These are phyloP conservation scores for Pachysolen tannophilus DNA, from an alignment of 805 yeast species.

Conservation along the genomic window DNA sequence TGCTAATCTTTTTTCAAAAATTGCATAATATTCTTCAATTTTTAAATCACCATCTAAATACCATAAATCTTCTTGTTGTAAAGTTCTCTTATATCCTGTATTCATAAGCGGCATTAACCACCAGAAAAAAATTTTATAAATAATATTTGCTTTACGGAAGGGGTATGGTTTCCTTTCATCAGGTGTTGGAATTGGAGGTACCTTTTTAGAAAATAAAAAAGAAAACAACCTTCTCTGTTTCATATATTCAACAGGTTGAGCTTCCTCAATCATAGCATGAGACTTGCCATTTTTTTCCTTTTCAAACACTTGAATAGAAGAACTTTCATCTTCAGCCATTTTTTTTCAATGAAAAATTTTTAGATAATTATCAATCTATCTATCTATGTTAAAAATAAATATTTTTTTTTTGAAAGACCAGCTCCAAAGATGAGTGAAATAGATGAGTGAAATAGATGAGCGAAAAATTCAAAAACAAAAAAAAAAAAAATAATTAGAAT, in stretches of 20 bases:
- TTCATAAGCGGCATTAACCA: slow-evolving; percentile 62
- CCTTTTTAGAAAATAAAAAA: slow-evolving; percentile 25
- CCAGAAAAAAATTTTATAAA: slow-evolving; percentile 44
- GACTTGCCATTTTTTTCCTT: too few relatives aligned
- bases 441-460: too few relatives aligned
- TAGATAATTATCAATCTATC: too few relatives aligned
- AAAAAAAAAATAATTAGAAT: too few relatives aligned
- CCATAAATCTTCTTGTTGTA: slow-evolving; percentile 58
- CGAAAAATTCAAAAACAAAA: too few relatives aligned
- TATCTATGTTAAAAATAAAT: too few relatives aligned
- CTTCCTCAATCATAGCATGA: background rate
- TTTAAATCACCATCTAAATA: slow-evolving; percentile 32
- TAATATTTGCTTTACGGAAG: slow-evolving; percentile 25
- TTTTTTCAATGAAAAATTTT: too few relatives aligned
- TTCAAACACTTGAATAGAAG: too few relatives aligned
- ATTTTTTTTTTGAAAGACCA: too few relatives aligned
- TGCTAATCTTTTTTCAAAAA: slow-evolving; percentile 27
- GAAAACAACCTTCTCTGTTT: slow-evolving; percentile 28
- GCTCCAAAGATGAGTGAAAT: too few relatives aligned
- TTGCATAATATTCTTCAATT: slow-evolving; percentile 29
- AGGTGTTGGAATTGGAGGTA: slow-evolving; percentile 46
- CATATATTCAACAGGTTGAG: background rate
- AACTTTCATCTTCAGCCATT: too few relatives aligned
- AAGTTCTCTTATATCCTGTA: slow-evolving; percentile 64
- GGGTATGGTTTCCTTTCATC: slow-evolving; percentile 45